phyloP scores from a whole-genome alignment of 148 eudicot species.

The Persicaria maculosa region DNA sequence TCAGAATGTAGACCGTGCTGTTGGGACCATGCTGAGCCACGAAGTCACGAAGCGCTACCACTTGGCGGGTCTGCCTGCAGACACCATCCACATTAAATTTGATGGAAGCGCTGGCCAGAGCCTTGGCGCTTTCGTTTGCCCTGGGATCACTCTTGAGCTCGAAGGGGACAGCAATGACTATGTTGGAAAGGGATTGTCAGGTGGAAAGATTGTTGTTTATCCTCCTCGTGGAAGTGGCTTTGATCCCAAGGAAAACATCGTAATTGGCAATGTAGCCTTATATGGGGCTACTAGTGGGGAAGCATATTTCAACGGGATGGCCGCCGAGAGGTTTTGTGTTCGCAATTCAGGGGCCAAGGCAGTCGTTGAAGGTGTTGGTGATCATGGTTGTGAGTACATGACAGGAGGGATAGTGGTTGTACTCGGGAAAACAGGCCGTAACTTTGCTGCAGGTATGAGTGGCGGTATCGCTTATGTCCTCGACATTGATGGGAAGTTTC shows the following conservation, averaged over 20 bases:
- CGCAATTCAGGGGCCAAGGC: slow-evolving; percentile 96
- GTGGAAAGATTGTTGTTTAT: slow-evolving; percentile 88
- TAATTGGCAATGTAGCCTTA: slow-evolving; percentile 95
- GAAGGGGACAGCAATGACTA: slow-evolving; percentile 99
- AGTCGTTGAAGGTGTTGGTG: slow-evolving; percentile 98
- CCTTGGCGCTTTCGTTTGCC: slow-evolving; percentile 94
- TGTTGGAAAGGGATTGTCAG: slow-evolving; percentile 97
- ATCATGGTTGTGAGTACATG: slow-evolving; percentile 99
- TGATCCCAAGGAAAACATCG: slow-evolving; percentile 96
- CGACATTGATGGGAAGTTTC: slow-evolving; percentile 62
- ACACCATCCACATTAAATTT: slow-evolving; percentile 87
- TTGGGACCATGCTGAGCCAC: slow-evolving; percentile 99
- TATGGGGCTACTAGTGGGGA: slow-evolving; percentile 92
- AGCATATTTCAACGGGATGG: slow-evolving; percentile 98
- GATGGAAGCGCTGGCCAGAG: slow-evolving; percentile 98
- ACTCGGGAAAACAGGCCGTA: slow-evolving; percentile 89
- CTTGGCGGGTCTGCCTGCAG: slow-evolving; percentile 61
- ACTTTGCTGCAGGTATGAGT: slow-evolving; percentile 99
- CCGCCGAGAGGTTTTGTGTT: slow-evolving; percentile 94
- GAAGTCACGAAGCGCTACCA: slow-evolving; percentile 91
- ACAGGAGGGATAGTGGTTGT: slow-evolving; percentile 94
- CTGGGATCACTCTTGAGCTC: slow-evolving; percentile 88
- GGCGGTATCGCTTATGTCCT: slow-evolving; percentile 94
- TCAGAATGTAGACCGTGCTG: slow-evolving; percentile 83
- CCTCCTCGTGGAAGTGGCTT: slow-evolving; percentile 82